phyloP scores from a whole-genome alignment of 805 yeast genomes.

The Kluyveromyces dobzhanskii region DNA sequence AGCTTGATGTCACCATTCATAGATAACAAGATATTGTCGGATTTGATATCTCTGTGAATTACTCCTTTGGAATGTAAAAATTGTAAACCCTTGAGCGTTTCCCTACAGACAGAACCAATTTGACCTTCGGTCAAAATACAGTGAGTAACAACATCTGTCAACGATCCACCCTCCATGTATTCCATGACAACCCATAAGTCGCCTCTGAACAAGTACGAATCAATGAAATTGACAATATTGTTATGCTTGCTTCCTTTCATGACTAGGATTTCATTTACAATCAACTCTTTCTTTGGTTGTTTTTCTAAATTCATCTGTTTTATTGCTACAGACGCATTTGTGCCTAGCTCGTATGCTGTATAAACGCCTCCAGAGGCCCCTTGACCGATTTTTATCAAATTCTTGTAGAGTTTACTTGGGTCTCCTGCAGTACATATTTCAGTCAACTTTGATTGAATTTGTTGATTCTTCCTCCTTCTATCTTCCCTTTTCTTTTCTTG shows the following conservation, averaged over 20 bases:
- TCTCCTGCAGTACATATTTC: constrained; percentile 80
- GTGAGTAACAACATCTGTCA: constrained; percentile 92
- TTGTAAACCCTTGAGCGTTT: constrained; percentile 76
- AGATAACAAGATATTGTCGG: constrained; percentile 82
- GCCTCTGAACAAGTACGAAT: constrained; percentile 67
- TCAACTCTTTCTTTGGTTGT: constrained; percentile 93
- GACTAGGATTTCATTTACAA: constrained; percentile 89
- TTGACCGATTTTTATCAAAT: constrained; percentile 83
- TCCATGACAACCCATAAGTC: constrained; percentile 98
- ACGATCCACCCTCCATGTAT: constrained; percentile 97
- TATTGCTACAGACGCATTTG: constrained; percentile 69
- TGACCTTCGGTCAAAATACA: constrained; percentile 85
- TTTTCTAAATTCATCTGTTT: constrained; percentile 92
- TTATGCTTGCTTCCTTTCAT: constrained; percentile 88
- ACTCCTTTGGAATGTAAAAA: constrained; percentile 89
- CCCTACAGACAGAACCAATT: constrained; percentile 91
- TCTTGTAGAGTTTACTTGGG: constrained; percentile 62
- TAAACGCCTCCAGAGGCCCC: constrained; percentile 98
- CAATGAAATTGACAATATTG: constrained; percentile 90
- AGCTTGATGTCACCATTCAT: constrained; percentile 83
- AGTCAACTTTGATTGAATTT: constrained; percentile 59
- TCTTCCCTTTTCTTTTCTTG: constrained; percentile 73
- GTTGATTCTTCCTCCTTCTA: constrained; percentile 61
- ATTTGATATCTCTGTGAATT: constrained; percentile 91
- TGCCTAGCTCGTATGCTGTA: constrained; percentile 63